These are phyloP conservation scores for Takakia lepidozioides DNA, from an alignment of 225 moss, liverwort and hornwort species.

Conservation along the genomic window DNA sequence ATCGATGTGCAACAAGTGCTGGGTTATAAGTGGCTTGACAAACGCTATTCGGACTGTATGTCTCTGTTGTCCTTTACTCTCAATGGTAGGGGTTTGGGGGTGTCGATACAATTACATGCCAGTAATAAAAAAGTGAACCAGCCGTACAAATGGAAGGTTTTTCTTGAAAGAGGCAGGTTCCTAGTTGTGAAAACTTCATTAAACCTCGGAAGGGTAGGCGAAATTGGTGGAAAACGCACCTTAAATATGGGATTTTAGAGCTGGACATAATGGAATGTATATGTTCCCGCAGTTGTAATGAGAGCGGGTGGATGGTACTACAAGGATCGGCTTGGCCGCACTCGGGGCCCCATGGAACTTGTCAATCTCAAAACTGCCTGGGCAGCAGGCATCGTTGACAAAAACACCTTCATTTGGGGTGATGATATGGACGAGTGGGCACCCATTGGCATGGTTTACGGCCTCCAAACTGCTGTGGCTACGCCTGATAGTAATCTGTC, in stretches of 20 bases:
- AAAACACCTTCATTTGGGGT: constrained; percentile 98
- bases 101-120: not conserved
- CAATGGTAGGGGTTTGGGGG: no score
- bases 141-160: no score
- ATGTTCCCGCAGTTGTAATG: constrained; percentile 57
- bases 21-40: constrained; percentile 94
- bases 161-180: no score
- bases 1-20: constrained; percentile 93
- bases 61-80: constrained; percentile 1
- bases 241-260: no score
- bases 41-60: constrained; percentile 88
- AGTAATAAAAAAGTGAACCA: no score
- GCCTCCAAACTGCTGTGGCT: constrained; percentile 63
- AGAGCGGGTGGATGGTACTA: constrained; percentile 98
- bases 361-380: constrained; percentile 91
- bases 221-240: no score
- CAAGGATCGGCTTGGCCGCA: constrained; percentile 91
- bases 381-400: constrained; percentile 98
- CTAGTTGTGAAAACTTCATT: no score
- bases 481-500: constrained; percentile 55
- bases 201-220: no score
- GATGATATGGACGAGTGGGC: constrained; percentile 99
- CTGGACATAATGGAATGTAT: no score
- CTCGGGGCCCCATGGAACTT: constrained; percentile 91
- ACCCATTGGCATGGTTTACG: constrained; percentile 95